Evolutionary conservation across 306 rosid species (phyloP).

Genomic region (Rosa chinensis): DNA sequence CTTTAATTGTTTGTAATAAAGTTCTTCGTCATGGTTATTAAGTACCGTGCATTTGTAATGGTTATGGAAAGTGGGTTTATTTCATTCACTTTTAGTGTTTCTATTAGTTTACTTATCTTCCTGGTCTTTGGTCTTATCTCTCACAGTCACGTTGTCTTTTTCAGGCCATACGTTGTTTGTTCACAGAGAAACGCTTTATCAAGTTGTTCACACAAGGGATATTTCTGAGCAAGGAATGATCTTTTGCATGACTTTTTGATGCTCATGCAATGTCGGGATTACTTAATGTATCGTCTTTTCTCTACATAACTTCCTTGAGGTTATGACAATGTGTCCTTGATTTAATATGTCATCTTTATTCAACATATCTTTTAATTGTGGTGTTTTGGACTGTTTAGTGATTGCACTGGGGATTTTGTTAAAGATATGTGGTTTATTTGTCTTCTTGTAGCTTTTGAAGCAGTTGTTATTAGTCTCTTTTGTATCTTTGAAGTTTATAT

Average conservation of each 20-base stretch:
- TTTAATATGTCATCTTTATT: not conserved
- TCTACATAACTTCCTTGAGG: not conserved
- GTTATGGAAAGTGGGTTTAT: not conserved
- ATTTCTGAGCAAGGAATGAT: constrained; percentile 31
- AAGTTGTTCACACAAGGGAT: constrained; percentile 30
- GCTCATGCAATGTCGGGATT: constrained; percentile 56
- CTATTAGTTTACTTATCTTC: not conserved
- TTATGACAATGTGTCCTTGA: not conserved
- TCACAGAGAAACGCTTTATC: constrained; percentile 34
- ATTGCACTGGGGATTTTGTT: not conserved
- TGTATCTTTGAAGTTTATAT: not conserved
- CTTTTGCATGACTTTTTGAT: constrained; percentile 35
- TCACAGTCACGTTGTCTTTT: constrained; percentile 30
- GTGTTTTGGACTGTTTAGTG: not conserved
- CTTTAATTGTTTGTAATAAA: not conserved
- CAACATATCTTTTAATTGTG: not conserved
- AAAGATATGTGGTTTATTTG: not conserved
- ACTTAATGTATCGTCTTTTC: constrained; percentile 41
- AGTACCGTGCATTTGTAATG: not conserved
- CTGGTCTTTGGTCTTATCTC: constrained; percentile 17
- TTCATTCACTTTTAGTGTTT: not conserved
- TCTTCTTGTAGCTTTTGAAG: not conserved
- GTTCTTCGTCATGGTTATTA: not conserved
- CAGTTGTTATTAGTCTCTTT: not conserved
- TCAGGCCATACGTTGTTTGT: constrained; percentile 45